These are phyloP conservation scores for Diddensiella caesifluorescens DNA, from an alignment of 805 yeast species.

Conservation along the genomic window DNA sequence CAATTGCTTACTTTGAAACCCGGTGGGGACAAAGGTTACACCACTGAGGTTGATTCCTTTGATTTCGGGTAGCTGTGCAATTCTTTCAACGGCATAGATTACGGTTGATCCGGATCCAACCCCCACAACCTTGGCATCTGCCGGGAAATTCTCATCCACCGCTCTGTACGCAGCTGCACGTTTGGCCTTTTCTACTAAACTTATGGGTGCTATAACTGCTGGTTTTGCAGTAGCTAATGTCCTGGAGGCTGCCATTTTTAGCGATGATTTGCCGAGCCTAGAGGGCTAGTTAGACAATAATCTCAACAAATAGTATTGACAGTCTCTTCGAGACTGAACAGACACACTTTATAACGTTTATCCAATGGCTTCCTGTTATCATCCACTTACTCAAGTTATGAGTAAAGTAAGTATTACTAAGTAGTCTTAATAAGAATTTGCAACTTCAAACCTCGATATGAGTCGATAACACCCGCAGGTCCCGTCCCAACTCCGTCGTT, in stretches of 20 bases:
- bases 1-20: constrained; percentile 87
- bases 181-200: constrained; percentile 73
- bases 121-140: constrained; percentile 70
- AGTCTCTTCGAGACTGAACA: no score
- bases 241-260: not conserved
- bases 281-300: no score
- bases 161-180: constrained; percentile 87
- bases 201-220: constrained; percentile 3
- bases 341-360: no score
- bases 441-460: no score
- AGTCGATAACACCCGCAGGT: no score
- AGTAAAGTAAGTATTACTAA: no score
- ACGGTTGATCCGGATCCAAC: constrained; percentile 98
- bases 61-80: constrained; percentile 55
- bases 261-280: not conserved
- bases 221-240: not conserved
- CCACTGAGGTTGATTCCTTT: constrained; percentile 38
- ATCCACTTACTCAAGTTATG: no score
- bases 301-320: no score
- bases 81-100: constrained; percentile 91
- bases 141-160: constrained; percentile 78
- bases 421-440: no score
- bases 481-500: no score
- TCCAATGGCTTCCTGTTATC: no score
- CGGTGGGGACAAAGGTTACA: constrained; percentile 88